These are phyloP conservation scores for Penicillium nucicola DNA, from an alignment of 495 filamentous ascomycete genomes.

Conservation along the genomic window DNA sequence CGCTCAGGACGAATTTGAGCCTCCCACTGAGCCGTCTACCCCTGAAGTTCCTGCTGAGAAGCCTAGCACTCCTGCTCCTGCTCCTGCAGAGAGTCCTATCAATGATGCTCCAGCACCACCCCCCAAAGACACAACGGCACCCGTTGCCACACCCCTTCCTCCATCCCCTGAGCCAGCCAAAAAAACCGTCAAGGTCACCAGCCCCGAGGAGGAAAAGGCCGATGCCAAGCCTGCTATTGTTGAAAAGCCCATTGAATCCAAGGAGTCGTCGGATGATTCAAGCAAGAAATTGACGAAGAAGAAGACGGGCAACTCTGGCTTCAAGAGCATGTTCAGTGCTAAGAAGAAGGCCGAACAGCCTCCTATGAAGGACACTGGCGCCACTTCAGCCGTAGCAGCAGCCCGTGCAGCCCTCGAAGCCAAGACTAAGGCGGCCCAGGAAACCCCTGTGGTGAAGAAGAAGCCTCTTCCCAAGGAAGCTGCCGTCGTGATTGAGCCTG, in stretches of 20 bases:
- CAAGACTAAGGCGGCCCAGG: conserved; percentile 39
- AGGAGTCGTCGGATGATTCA: conserved; percentile 29
- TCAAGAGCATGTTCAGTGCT: conserved; percentile 48
- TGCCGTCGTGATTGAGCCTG: conserved; percentile 6
- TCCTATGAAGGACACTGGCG: conserved; percentile 35
- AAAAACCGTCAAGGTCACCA: conserved; percentile 8
- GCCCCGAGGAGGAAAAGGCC: conserved; percentile 9
- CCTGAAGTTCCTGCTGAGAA: conserved; percentile 5
- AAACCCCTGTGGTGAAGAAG: conserved; percentile 32
- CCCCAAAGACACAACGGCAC: conserved; percentile 18
- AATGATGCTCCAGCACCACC: conserved; percentile 17
- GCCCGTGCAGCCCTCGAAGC: conserved; percentile 50
- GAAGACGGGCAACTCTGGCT: conserved; percentile 42
- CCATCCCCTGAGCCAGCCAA: conserved; percentile 26
- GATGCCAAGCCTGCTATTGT: conserved; percentile 18
- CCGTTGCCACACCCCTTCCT: conserved; percentile 29
- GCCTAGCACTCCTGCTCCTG: conserved; percentile 12
- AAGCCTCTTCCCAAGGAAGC: conserved; percentile 31
- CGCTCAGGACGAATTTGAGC: conserved; percentile 21
- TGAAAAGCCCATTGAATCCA: conserved; percentile 20
- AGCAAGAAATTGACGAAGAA: conserved; percentile 46
- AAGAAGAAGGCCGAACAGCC: conserved; percentile 42
- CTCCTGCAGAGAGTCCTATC: conserved; percentile 8
- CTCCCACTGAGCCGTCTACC: conserved; percentile 7
- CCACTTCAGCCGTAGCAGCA: conserved; percentile 44